phyloP scores from a whole-genome alignment of 108 stramenopile genomes.

The Pseudonitzschia delicatissima region DNA sequence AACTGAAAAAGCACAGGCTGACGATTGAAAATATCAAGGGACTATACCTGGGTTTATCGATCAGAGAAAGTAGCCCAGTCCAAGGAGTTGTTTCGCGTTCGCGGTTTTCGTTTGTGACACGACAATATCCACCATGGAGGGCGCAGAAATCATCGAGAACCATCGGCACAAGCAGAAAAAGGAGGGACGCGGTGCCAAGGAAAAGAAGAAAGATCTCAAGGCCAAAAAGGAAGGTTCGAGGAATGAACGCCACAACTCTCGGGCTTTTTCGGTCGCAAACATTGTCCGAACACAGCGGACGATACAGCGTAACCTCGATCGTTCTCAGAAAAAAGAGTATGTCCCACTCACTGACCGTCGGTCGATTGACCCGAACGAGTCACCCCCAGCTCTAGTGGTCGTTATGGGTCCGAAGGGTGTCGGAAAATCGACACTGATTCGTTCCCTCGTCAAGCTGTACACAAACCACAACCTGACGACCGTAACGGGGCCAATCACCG shows the following conservation, averaged over 20 bases:
- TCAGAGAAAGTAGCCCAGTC: too few relatives aligned
- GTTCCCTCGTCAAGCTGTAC: conserved; percentile 94
- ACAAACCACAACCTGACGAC: conserved; percentile 89
- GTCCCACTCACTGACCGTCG: conserved; percentile 81
- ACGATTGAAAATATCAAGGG: too few relatives aligned
- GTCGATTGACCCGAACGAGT: conserved; percentile 35
- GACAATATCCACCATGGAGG: conserved; percentile 23
- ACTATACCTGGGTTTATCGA: too few relatives aligned
- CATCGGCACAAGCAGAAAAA: conserved; percentile 70
- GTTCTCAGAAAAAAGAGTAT: conserved; percentile 94
- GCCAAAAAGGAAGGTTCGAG: conserved; percentile 64
- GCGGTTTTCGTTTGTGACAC: not conserved
- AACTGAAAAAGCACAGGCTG: too few relatives aligned
- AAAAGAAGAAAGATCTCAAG: conserved; percentile 74
- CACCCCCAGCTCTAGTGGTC: conserved; percentile 88
- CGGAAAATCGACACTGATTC: conserved; percentile 96
- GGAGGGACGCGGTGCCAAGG: conserved; percentile 84
- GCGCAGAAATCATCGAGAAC: conserved; percentile 27
- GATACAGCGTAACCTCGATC: conserved; percentile 95
- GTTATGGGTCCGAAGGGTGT: conserved; percentile 95
- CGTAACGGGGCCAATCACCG: conserved; percentile 93
- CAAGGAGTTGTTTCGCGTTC: too few relatives aligned
- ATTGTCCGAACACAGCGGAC: conserved; percentile 87
- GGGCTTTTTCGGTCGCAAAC: conserved; percentile 95
- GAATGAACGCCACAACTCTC: conserved; percentile 83